Evolutionary conservation across 139 green algal species (phyloP).

Genomic region (Chlorella sorokiniana): DNA sequence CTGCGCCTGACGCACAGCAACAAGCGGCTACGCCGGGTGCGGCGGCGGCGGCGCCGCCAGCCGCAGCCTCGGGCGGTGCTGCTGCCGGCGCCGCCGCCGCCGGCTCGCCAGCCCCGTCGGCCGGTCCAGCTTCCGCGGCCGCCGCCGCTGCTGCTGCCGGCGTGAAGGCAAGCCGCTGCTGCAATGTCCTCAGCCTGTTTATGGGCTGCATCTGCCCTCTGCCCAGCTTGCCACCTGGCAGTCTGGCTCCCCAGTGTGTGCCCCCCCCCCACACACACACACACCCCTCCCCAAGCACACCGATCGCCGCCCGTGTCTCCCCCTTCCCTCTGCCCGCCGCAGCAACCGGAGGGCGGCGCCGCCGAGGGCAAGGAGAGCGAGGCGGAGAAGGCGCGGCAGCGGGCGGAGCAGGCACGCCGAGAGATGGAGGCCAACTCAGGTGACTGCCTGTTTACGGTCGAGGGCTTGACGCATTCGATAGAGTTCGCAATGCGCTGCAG

Average conservation of each 20-base stretch:
- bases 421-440: constrained; percentile 47
- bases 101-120: background rate
- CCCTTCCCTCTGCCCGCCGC: no score
- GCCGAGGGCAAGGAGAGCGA: constrained; percentile 34
- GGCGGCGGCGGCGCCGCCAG: background rate
- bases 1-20: constrained; percentile 7
- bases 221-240: no score
- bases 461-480: no score
- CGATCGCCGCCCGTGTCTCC: no score
- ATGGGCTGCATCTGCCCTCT: no score
- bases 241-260: no score
- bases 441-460: background rate
- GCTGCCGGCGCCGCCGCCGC: background rate
- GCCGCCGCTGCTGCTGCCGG: constrained; percentile 5
- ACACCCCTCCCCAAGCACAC: no score
- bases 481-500: no score
- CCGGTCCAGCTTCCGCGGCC: background rate
- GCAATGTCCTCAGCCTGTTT: no score
- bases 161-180: background rate
- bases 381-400: constrained; percentile 26
- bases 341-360: background rate
- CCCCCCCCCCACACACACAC: no score
- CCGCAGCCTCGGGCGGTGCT: background rate
- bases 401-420: constrained; percentile 31
- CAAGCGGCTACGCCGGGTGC: background rate